Conservation (phyloP, 352 stramenopile genomes). For the Elongisporangium senticosum region DNA sequence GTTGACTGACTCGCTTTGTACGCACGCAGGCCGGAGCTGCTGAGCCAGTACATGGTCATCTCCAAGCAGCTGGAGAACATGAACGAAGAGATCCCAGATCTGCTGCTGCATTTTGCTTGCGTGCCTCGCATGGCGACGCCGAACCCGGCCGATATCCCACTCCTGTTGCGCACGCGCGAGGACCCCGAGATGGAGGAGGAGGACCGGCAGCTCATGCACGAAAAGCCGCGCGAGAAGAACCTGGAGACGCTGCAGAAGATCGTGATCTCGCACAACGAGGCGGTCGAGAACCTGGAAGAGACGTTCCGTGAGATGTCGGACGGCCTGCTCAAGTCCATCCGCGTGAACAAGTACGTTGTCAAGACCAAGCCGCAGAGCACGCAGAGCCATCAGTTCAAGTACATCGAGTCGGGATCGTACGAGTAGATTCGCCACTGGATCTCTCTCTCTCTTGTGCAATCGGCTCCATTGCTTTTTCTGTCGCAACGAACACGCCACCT, state of each 20-base stretch:
- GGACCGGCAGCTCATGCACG: constrained; percentile 64
- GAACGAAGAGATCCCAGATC: constrained; percentile 82
- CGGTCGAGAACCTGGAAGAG: constrained; percentile 73
- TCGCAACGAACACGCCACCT: background rate
- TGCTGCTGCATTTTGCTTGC: constrained; percentile 82
- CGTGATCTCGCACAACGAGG: constrained; percentile 60
- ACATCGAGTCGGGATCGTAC: constrained; percentile 80
- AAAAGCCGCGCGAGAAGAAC: constrained; percentile 63
- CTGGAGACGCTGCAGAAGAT: constrained; percentile 63
- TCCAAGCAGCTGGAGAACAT: constrained; percentile 87
- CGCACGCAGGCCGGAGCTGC: constrained; percentile 51
- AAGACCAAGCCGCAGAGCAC: constrained; percentile 75
- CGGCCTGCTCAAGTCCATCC: constrained; percentile 74
- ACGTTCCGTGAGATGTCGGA: constrained; percentile 84
- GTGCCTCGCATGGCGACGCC: constrained; percentile 79
- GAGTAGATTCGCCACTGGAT: constrained; percentile 13
- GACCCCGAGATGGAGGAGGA: constrained; percentile 84
- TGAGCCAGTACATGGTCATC: constrained; percentile 85
- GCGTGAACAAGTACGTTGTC: constrained; percentile 82
- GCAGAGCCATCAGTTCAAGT: constrained; percentile 79
- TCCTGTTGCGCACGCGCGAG: constrained; percentile 74
- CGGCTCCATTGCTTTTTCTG: background rate
- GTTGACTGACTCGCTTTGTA: background rate
- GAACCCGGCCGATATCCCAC: constrained; percentile 68
- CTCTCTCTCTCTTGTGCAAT: background rate